Conservation (phyloP, 768 basidiomycete genomes). For the Hirschioporus abietinus region DNA sequence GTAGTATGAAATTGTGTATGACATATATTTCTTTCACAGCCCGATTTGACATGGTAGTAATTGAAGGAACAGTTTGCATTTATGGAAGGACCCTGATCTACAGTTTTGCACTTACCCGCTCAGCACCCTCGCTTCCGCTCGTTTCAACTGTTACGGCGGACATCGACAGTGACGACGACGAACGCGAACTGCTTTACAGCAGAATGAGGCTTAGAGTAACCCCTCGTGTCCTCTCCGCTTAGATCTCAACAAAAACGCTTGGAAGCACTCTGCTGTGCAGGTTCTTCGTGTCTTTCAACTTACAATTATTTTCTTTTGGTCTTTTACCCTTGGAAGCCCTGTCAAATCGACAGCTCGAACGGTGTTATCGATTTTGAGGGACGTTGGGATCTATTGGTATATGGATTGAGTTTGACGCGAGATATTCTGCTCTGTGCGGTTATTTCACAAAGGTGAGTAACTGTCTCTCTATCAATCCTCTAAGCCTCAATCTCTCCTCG, state of each 20-base stretch:
- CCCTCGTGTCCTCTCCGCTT: neutral
- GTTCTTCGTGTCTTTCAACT: neutral
- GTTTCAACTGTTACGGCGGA: neutral
- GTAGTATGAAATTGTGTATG: no score
- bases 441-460: neutral
- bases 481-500: neutral
- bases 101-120: neutral
- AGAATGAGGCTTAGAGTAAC: neutral
- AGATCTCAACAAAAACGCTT: neutral
- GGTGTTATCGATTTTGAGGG: neutral
- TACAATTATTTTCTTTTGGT: neutral
- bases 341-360: neutral
- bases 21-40: no score
- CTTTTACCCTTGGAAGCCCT: neutral
- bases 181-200: neutral
- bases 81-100: neutral
- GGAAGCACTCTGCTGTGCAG: neutral
- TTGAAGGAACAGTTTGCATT: neutral
- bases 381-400: neutral
- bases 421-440: neutral
- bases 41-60: neutral
- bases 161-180: neutral
- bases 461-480: neutral
- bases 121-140: neutral
- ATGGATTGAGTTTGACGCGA: neutral